Evolutionary conservation across 2,329 filamentous ascomycete genomes (phyloP).

Genomic region (Pestalotiopsis sp.): DNA sequence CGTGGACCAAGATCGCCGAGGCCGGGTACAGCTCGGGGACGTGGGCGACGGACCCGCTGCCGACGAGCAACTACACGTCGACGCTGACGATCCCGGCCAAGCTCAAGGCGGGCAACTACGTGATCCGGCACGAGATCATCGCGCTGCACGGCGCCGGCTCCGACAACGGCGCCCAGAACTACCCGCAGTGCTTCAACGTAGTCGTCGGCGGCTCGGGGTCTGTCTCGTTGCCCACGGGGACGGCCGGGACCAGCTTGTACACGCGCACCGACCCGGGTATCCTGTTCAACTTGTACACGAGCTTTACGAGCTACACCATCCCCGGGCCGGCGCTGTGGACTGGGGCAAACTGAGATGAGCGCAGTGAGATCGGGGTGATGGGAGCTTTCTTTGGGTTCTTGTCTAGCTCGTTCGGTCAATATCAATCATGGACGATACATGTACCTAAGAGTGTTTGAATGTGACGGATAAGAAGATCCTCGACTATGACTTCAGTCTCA

Average conservation of each 20-base stretch:
- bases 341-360: slow-evolving; percentile 16
- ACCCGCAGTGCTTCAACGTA: slow-evolving; percentile 36
- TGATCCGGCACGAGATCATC: slow-evolving; percentile 53
- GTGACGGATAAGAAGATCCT: no score
- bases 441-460: no score
- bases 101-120: slow-evolving; percentile 49
- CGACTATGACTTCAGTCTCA: no score
- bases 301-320: slow-evolving; percentile 25
- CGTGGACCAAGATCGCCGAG: slow-evolving; percentile 32
- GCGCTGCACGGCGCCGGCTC: slow-evolving; percentile 46
- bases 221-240: slow-evolving; percentile 29
- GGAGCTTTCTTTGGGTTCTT: not conserved
- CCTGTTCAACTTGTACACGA: slow-evolving; percentile 25
- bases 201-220: slow-evolving; percentile 43
- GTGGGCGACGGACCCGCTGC: slow-evolving; percentile 42
- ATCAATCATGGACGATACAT: not conserved
- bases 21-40: slow-evolving; percentile 28
- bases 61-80: slow-evolving; percentile 49
- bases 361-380: no score
- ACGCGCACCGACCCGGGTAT: slow-evolving; percentile 29
- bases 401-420: not conserved
- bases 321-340: slow-evolving; percentile 27
- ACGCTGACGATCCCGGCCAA: slow-evolving; percentile 43
- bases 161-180: slow-evolving; percentile 47
- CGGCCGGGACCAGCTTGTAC: slow-evolving; percentile 31